Evolutionary conservation across 768 basidiomycete genomes (phyloP).

Genomic region (Agaricus subrufescens): DNA sequence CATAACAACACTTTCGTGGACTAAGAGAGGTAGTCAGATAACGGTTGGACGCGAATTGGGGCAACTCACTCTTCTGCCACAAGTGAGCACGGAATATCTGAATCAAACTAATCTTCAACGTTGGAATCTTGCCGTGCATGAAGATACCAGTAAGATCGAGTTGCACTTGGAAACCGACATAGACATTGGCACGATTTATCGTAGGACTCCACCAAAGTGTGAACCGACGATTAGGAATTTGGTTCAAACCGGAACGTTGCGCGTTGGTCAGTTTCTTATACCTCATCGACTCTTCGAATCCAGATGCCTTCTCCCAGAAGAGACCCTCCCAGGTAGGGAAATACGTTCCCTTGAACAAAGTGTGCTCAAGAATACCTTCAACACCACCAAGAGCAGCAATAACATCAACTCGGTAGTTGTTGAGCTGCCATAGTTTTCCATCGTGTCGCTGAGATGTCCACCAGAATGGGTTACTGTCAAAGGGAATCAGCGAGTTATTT

Average conservation of each 20-base stretch:
- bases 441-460: slow-evolving; percentile 98
- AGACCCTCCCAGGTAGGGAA: slow-evolving; percentile 98
- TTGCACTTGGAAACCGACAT: slow-evolving; percentile 99
- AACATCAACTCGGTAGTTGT: slow-evolving; percentile 98
- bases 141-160: slow-evolving; percentile 97
- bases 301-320: slow-evolving; percentile 98
- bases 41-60: slow-evolving; percentile 14
- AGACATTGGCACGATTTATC: slow-evolving; percentile 98
- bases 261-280: slow-evolving; percentile 98
- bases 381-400: slow-evolving; percentile 98
- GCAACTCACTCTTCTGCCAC: slow-evolving; percentile 94
- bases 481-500: slow-evolving; percentile 6
- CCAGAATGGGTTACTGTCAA: slow-evolving; percentile 89
- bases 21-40: slow-evolving; percentile 23
- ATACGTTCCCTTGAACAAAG: slow-evolving; percentile 95
- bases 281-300: slow-evolving; percentile 94
- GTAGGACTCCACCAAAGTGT: slow-evolving; percentile 99
- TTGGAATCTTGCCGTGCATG: slow-evolving; percentile 98
- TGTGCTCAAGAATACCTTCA: slow-evolving; percentile 95
- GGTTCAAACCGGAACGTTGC: slow-evolving; percentile 95
- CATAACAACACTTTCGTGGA: slow-evolving; percentile 10
- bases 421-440: slow-evolving; percentile 94
- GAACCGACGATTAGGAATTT: slow-evolving; percentile 98
- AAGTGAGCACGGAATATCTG: slow-evolving; percentile 99
- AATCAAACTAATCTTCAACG: slow-evolving; percentile 97